Percentiles rank a stretch among this genome's conserved stretches.
phyloP scores from a whole-genome alignment of 2,329 filamentous ascomycete genomes.

The Huntiella savannae region DNA sequence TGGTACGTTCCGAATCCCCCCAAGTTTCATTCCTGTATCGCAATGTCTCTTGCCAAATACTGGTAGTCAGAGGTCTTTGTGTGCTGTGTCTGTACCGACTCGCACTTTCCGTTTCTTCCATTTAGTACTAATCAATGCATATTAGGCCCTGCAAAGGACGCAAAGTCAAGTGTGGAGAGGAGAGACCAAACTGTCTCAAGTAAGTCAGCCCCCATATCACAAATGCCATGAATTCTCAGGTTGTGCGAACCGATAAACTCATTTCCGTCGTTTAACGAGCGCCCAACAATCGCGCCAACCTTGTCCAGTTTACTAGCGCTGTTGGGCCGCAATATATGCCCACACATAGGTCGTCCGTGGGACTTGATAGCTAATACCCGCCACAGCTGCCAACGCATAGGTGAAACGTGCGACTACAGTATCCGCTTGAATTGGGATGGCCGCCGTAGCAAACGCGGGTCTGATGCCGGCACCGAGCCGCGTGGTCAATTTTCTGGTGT shows the following conservation, averaged over 20 bases:
- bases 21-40: not conserved
- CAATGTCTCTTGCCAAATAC: not conserved
- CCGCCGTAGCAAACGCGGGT: constrained; percentile 20
- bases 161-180: constrained; percentile 59
- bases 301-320: too few relatives aligned
- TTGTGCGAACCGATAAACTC: too few relatives aligned
- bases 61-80: too few relatives aligned
- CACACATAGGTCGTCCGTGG: not conserved
- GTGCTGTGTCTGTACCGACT: too few relatives aligned
- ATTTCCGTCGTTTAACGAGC: too few relatives aligned
- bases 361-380: not conserved
- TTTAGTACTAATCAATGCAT: not conserved
- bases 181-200: constrained; percentile 53
- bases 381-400: constrained; percentile 43
- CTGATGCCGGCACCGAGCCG: constrained; percentile 7
- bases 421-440: constrained; percentile 69
- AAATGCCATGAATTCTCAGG: not conserved
- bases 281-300: too few relatives aligned
- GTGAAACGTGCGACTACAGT: constrained; percentile 61
- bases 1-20: constrained; percentile 19
- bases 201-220: constrained; percentile 15
- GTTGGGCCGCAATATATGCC: too few relatives aligned
- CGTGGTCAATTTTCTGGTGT: constrained; percentile 10
- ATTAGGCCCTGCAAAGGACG: constrained; percentile 58
- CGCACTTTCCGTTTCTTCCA: too few relatives aligned